Evolutionary conservation across 2,329 filamentous ascomycete genomes (phyloP).

Genomic region (Xylariaceae sp.): DNA sequence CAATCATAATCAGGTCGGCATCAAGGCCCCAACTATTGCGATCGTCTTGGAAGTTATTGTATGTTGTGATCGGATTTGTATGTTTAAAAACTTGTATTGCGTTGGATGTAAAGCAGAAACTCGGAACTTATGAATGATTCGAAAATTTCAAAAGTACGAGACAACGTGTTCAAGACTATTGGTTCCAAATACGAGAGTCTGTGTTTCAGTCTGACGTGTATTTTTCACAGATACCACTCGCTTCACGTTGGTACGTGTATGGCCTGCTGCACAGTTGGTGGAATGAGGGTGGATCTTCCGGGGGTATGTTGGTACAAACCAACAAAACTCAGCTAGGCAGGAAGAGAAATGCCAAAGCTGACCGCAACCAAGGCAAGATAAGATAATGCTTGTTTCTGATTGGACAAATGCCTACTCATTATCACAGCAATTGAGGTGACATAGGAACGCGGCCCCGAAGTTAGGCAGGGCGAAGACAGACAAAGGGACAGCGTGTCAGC

Average conservation of each 20-base stretch:
- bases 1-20: neutral
- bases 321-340: neutral
- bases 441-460: no score
- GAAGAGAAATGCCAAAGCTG: no score
- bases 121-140: neutral
- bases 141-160: neutral
- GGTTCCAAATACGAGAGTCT: neutral
- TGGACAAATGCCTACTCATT: no score
- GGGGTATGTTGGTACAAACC: neutral
- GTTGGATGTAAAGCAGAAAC: neutral
- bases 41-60: neutral
- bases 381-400: no score
- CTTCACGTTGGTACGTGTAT: neutral
- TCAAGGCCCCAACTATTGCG: neutral
- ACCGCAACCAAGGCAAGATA: no score
- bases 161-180: neutral
- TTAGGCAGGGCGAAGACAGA: no score
- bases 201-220: neutral
- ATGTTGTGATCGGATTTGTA: no score
- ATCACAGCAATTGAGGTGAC: no score
- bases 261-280: neutral
- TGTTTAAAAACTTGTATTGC: neutral
- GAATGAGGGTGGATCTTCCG: neutral
- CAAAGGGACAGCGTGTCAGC: no score
- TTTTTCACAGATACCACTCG: neutral